Base-by-base conservation (phyloP, 208 protist species). In the Trypanosoma congolense region DNA sequence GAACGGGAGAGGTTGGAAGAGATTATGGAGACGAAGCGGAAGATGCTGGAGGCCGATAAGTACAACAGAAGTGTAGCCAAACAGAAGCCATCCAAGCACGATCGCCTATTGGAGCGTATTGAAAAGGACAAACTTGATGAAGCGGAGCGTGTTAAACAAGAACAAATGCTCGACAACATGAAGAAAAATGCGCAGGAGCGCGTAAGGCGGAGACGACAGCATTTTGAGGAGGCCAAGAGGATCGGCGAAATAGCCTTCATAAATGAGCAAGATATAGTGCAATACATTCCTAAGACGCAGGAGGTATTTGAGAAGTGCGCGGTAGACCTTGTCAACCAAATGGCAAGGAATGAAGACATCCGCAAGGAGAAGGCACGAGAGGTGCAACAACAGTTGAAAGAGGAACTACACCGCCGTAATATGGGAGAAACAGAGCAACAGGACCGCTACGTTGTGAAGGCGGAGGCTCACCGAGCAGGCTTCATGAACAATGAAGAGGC, bases 401-500 rank as follows among this genome's bases (percentile, higher is more conserved):
- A 44, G 36, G 48, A 56, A 35, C 28, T 48, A 4, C 22, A 28
- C 2, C 57, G 47, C 2, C 28, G 1, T 1, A 16, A 19, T 14
- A 35, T 45, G 10, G 61, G 46, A 4, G 33, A 56, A 4, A 24
- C 35, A 12, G 53, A 56, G 42, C 18, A 8, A 25, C 10, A 46
- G 16, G 26, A 30, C 19, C 49, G 53, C 33, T 54, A 46, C 10
- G 45, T 55, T 19, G 40, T 42, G 9, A 53, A 52, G 12, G 87
- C 87, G 2, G 65, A 61, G 42, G 70, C 73, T 3, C 69, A 64
- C 30, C 72, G 61, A 0, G 66, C 59, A 4, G 87, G 83, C n/a
- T 93, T 90, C 42, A 56, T 80, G 21, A 61, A 51, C 52, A 64
- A 58, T 16, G 80, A 62, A 24, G 87, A 93, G 58, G 80, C 84